Conservation (phyloP, 2,329 filamentous ascomycete species). For the Aureobasidium vineae region DNA sequence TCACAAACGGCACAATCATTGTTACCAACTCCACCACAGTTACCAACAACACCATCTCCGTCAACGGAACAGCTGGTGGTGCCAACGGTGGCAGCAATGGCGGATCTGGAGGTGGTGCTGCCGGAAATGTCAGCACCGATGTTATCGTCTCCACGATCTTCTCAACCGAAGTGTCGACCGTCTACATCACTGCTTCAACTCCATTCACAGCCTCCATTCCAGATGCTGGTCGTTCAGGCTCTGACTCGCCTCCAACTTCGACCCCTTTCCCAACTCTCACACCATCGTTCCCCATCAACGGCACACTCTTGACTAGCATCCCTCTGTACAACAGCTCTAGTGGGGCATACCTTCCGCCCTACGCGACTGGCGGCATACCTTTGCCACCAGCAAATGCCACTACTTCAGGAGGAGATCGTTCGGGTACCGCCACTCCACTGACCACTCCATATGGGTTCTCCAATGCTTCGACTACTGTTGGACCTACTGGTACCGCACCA, state of each 20-base stretch:
- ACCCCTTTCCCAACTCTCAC: neutral
- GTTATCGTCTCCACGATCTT: slow-evolving; percentile 19
- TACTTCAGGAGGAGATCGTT: slow-evolving; percentile 7
- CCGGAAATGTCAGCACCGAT: slow-evolving; percentile 18
- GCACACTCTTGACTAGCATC: slow-evolving; percentile 5
- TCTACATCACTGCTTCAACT: slow-evolving; percentile 12
- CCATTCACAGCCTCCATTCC: neutral
- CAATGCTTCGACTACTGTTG: neutral
- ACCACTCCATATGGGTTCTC: slow-evolving; percentile 7
- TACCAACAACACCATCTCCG: slow-evolving; percentile 14
- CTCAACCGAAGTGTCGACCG: slow-evolving; percentile 19
- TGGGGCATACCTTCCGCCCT: neutral
- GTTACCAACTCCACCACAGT: slow-evolving; percentile 23
- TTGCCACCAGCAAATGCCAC: slow-evolving; percentile 2
- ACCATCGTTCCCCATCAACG: neutral
- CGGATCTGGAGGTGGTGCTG: slow-evolving; percentile 19
- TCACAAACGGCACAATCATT: slow-evolving; percentile 17
- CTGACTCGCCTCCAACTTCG: neutral
- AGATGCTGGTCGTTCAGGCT: slow-evolving; percentile 5
- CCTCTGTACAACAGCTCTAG: slow-evolving; percentile 24
- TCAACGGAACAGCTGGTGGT: slow-evolving; percentile 21
- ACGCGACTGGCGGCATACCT: slow-evolving; percentile 4
- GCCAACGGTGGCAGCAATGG: slow-evolving; percentile 15
- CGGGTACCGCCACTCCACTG: neutral
- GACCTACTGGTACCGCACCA: slow-evolving; percentile 17